Percentiles rank a stretch among this genome's conserved stretches.
These are phyloP conservation scores for Corniculantispora saksenae DNA, from an alignment of 2,329 filamentous ascomycete genomes.

Conservation along the genomic window DNA sequence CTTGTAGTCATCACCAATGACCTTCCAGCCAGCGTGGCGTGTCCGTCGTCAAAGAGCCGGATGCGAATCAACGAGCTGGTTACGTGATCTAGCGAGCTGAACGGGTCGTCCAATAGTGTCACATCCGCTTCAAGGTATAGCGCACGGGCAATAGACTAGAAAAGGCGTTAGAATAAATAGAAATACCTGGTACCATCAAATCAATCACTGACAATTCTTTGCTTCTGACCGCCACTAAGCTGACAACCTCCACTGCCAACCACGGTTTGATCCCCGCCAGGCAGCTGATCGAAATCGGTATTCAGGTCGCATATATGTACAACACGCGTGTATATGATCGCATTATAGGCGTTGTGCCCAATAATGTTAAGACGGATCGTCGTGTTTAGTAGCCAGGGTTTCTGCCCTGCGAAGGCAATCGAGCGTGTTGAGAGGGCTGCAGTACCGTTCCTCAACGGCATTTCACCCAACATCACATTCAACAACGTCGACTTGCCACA, in stretches of 20 bases:
- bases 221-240: conserved; percentile 14
- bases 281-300: not conserved
- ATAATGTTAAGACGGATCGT: conserved; percentile 42
- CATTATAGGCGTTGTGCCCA: conserved; percentile 24
- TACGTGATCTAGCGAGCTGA: conserved; percentile 5
- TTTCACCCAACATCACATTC: conserved; percentile 8
- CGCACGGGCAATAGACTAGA: conserved; percentile 2
- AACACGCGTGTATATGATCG: not conserved
- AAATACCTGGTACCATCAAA: not conserved
- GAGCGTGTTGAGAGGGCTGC: not conserved
- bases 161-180: too few species aligned
- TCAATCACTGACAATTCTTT: not conserved
- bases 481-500: conserved; percentile 13
- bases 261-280: conserved; percentile 1
- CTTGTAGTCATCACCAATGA: conserved; percentile 14
- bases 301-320: not conserved
- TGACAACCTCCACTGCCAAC: conserved; percentile 2
- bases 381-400: conserved; percentile 44
- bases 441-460: not conserved
- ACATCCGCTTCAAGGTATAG: not conserved
- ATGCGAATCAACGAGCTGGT: not conserved
- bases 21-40: not conserved
- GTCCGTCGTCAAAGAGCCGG: not conserved
- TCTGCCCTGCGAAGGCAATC: conserved; percentile 28
- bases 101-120: conserved; percentile 9